A percentile compares a stretch with the other conserved stretches of the same genome.
phyloP scores from a whole-genome alignment of 2,329 filamentous ascomycete genomes.

The Beauveria brongniartii region DNA sequence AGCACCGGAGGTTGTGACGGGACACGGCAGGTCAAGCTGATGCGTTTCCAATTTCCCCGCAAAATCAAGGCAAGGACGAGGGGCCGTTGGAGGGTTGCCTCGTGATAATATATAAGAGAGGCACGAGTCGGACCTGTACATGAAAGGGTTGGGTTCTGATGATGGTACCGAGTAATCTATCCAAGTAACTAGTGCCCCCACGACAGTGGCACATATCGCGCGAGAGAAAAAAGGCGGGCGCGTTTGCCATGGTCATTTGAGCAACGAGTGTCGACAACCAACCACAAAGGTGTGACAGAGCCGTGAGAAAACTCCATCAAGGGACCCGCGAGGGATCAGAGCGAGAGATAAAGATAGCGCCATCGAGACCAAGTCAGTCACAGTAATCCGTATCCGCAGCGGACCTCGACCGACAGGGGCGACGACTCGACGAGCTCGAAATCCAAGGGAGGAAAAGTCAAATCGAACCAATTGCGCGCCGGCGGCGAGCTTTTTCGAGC shows the following conservation, averaged over 20 bases:
- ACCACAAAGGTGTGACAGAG: not conserved
- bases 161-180: not conserved
- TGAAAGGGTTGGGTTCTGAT: not conserved
- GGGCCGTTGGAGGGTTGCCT: not conserved
- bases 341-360: not conserved
- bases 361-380: not conserved
- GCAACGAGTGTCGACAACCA: not conserved
- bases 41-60: slow-evolving; percentile 3
- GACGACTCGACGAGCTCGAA: no score
- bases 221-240: not conserved
- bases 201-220: not conserved
- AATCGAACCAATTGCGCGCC: not conserved
- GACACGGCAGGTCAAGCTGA: not conserved
- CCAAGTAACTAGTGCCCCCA: no score
- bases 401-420: slow-evolving; percentile 5
- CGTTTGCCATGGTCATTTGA: not conserved
- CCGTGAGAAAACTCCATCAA: not conserved
- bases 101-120: not conserved
- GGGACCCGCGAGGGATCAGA: not conserved
- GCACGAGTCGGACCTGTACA: not conserved
- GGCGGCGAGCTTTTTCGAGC: not conserved
- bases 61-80: not conserved
- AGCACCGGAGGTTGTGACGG: not conserved
- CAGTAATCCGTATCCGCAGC: slow-evolving; percentile 4
- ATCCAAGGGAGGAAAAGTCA: not conserved